A percentile compares a stretch with the other conserved stretches of the same genome.
Conservation (phyloP, 257 asterid genomes). For the Capsicum baccatum region DNA sequence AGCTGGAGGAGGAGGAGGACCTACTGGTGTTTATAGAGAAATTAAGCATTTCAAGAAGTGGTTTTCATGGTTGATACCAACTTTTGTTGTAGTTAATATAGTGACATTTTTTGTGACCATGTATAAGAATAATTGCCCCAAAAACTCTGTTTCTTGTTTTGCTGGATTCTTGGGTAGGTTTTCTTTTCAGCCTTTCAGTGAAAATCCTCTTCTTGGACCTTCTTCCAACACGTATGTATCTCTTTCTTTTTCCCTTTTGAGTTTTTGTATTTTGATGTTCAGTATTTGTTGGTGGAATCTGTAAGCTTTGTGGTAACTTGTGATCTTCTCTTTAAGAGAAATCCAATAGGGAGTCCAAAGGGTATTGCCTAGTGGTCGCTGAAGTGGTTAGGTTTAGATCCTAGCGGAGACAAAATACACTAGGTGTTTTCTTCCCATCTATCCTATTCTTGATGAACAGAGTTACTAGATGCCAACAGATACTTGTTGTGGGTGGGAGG, state of each 20-base stretch:
- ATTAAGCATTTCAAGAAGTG: constrained; percentile 78
- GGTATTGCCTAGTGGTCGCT: background rate
- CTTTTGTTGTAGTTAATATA: constrained; percentile 60
- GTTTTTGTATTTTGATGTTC: background rate
- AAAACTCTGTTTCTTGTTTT: constrained; percentile 65
- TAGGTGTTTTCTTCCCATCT: background rate
- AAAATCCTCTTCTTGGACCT: constrained; percentile 92
- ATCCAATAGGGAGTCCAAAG: background rate
- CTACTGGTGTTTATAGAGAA: constrained; percentile 46
- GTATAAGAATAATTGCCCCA: constrained; percentile 75
- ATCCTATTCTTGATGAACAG: background rate
- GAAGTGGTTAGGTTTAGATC: background rate
- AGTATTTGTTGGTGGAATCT: background rate
- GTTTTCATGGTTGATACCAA: constrained; percentile 80
- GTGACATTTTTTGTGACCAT: constrained; percentile 71
- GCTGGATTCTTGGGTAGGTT: constrained; percentile 74
- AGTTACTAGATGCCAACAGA: background rate
- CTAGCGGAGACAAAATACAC: background rate
- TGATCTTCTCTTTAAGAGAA: background rate
- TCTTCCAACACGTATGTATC: constrained; percentile 75
- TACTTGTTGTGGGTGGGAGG: background rate
- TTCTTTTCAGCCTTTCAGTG: constrained; percentile 89
- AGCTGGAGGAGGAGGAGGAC: constrained; percentile 33
- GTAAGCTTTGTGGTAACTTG: background rate
- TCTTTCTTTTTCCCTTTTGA: background rate